Percentiles rank a stretch among this genome's conserved stretches.
phyloP scores from a whole-genome alignment of 768 basidiomycete species.

The Suillus alpinus region DNA sequence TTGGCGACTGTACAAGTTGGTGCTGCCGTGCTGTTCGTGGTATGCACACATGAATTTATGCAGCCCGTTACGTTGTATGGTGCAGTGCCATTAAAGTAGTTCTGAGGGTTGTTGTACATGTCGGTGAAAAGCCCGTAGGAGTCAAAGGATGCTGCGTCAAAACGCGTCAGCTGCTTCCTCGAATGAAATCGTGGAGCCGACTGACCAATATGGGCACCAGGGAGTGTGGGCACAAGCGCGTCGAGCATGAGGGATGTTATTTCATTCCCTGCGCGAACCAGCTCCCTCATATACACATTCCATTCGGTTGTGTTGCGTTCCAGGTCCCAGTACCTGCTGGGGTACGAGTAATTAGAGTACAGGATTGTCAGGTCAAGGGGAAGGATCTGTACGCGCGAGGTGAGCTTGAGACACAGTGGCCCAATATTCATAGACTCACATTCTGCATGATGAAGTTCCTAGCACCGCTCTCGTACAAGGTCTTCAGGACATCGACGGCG shows the following conservation, averaged over 20 bases:
- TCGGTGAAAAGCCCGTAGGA: slow-evolving; percentile 60
- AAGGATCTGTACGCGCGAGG: slow-evolving; percentile 44
- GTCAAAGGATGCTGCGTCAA: slow-evolving; percentile 51
- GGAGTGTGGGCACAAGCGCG: slow-evolving; percentile 45
- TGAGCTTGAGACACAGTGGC: not conserved
- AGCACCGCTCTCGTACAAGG: slow-evolving; percentile 55
- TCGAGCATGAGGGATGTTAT: slow-evolving; percentile 51
- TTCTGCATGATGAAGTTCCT: slow-evolving; percentile 71
- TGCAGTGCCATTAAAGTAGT: slow-evolving; percentile 62
- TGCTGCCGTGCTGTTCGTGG: slow-evolving; percentile 19
- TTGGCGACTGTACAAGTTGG: slow-evolving; percentile 33
- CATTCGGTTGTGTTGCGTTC: slow-evolving; percentile 55
- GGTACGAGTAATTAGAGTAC: slow-evolving; percentile 47
- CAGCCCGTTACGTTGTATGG: slow-evolving; percentile 58
- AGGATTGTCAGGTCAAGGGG: slow-evolving; percentile 49
- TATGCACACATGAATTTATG: slow-evolving; percentile 46
- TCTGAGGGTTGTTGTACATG: slow-evolving; percentile 48
- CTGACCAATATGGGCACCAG: slow-evolving; percentile 57
- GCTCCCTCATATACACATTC: slow-evolving; percentile 54
- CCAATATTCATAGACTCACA: slow-evolving; percentile 33
- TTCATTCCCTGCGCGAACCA: slow-evolving; percentile 49
- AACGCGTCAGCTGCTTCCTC: not conserved
- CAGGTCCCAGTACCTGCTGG: slow-evolving; percentile 48
- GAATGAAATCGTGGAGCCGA: not conserved
- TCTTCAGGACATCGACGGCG: slow-evolving; percentile 58